Conservation (phyloP, 2,329 filamentous ascomycete genomes). For the Lachnellula occidentalis region DNA sequence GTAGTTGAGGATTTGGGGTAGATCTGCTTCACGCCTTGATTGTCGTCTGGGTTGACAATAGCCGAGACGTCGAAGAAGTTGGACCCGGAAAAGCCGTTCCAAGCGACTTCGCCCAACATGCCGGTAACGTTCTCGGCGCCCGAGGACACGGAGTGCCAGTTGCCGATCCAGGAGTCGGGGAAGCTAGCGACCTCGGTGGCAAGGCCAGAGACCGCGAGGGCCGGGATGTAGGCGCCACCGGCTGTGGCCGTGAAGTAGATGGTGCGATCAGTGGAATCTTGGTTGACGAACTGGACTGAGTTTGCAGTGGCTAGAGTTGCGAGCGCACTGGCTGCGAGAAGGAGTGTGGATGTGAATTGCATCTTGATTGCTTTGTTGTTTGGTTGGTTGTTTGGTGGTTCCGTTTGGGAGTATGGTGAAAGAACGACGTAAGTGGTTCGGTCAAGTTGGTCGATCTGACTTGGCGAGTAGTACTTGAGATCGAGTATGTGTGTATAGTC, state of each 20-base stretch:
- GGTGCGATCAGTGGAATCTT: conserved; percentile 41
- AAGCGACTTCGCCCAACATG: conserved; percentile 49
- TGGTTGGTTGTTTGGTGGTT: conserved; percentile 5
- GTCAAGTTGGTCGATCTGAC: conserved; percentile 8
- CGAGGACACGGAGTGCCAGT: conserved; percentile 41
- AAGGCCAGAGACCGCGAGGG: conserved; percentile 20
- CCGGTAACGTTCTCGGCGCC: conserved; percentile 39
- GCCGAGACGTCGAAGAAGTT: conserved; percentile 56
- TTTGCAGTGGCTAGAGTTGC: conserved; percentile 42
- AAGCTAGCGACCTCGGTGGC: conserved; percentile 34
- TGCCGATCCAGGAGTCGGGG: conserved; percentile 37
- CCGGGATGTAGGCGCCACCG: conserved; percentile 14
- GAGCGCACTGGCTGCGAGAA: conserved; percentile 39
- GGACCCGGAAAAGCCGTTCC: conserved; percentile 42
- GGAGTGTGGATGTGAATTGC: conserved; percentile 41
- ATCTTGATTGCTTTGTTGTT: conserved; percentile 42
- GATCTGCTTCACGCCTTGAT: conserved; percentile 49
- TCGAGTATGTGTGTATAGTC: conserved; percentile 16
- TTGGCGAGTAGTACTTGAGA: conserved; percentile 6
- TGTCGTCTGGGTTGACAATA: conserved; percentile 48
- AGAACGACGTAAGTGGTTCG: conserved; percentile 21
- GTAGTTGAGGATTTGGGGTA: conserved; percentile 37
- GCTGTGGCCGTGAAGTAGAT: conserved; percentile 27
- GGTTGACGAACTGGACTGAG: conserved; percentile 52
- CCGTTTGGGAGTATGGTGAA: conserved; percentile 22